Conservation (phyloP, 23 red algal genomes). For the Gracilaria gracilis region DNA sequence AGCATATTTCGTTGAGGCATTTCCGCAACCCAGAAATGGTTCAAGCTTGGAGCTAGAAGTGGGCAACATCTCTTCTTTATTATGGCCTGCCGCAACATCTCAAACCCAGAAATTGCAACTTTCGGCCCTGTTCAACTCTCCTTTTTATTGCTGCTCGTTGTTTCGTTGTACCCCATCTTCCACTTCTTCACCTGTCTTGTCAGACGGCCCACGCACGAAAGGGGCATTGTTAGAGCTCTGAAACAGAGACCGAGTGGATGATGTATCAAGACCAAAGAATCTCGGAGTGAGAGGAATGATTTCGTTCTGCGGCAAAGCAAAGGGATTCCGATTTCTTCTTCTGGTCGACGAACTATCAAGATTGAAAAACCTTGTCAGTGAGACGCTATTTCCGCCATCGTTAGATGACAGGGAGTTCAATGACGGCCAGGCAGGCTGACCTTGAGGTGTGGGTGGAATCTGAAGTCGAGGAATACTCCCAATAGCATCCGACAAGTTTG, state of each 20-base stretch:
- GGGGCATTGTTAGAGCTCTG: background rate
- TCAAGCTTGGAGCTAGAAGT: no score
- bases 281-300: background rate
- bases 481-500: background rate
- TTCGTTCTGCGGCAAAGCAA: background rate
- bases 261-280: slow-evolving; percentile 2
- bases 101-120: no score
- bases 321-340: background rate
- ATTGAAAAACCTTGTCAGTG: background rate
- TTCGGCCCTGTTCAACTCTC: background rate
- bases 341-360: background rate
- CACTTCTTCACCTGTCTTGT: background rate
- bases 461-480: slow-evolving; percentile 3
- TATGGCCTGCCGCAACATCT: no score
- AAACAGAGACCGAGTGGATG: background rate
- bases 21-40: no score
- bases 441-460: background rate
- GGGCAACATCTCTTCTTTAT: no score
- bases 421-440: background rate
- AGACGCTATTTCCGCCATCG: background rate
- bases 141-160: no score
- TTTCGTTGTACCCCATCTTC: background rate
- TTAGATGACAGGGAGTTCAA: background rate
- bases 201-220: background rate
- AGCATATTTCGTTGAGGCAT: no score